Evolutionary conservation across 2,329 filamentous ascomycete genomes (phyloP), one percentile per base, ranked within the genome.

Genomic region (Aspergillus costaricaensis): DNA sequence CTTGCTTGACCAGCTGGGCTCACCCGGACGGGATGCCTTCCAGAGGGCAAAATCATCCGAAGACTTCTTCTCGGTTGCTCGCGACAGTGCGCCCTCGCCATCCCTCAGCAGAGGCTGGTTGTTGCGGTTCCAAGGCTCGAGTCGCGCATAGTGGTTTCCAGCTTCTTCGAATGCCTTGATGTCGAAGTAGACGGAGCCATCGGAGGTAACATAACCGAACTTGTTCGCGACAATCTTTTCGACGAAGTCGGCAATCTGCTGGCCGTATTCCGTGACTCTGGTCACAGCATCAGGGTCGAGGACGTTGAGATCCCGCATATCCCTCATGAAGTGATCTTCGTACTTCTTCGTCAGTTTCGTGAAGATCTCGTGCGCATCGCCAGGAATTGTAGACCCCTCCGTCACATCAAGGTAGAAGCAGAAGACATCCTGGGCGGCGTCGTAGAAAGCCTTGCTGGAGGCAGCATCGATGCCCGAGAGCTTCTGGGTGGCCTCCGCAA

Each of bases 161-260:
- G 86, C 87, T 67, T 87, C 86, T 74, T 97, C 92, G 70, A 96
- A 98, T 0, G 91, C 86, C 4, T 83, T 81, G 65, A 96, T 97
- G 69, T 97, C 94, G 65, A 97, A 98, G 77, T 97, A 97, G 0
- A 98, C 92, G 0, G 91, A 96, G 0, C 92, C 93, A 67, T 95
- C 90, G 0, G 81, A 76, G 0, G 85, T 86, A 36, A 78, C 80
- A 71, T 98, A 98, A 1, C 89, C 94, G 68, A 93, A 97, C 0
- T 91, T 90, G 72, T 96, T 96, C 55, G 89, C 80, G 21, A 96
- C 86, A 59, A 96, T 91, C 65, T 85, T 87, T 70, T 94, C 85
- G 0, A 97, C 91, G 64, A 96, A 97, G 9, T 85, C 81, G 49
- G 91, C 91, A 70, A 98, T 97, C 71, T 96, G 88, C 0, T 88